A percentile compares a stretch with the other conserved stretches of the same genome.
These are phyloP conservation scores for Kwoniella sp. DNA, from an alignment of 768 basidiomycete genomes.

Conservation along the genomic window DNA sequence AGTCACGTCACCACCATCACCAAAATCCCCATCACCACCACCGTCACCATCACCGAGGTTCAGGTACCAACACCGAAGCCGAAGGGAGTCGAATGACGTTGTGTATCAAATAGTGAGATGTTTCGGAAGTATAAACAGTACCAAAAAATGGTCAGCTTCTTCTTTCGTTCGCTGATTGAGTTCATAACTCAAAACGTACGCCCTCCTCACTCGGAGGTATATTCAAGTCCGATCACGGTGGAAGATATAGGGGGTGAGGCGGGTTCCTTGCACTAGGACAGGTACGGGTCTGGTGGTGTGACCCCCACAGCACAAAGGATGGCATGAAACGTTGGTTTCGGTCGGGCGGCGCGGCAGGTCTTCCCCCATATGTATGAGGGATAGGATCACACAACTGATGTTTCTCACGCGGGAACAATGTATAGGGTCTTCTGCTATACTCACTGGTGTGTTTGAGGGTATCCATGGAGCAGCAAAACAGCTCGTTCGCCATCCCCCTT, in stretches of 20 bases:
- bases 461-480: conserved; percentile 43
- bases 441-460: conserved; percentile 42
- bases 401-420: neutral
- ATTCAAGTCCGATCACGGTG: conserved; percentile 1
- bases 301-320: too few species aligned
- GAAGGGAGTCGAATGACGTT: neutral
- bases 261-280: neutral
- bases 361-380: too few species aligned
- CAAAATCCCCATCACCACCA: too few species aligned
- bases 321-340: neutral
- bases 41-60: neutral
- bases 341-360: too few species aligned
- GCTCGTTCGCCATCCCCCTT: conserved; percentile 25
- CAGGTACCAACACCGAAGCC: neutral
- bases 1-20: neutral
- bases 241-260: neutral
- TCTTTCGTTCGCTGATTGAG: too few species aligned
- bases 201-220: too few species aligned
- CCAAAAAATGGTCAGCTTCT: too few species aligned
- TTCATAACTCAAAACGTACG: conserved; percentile 1
- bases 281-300: too few species aligned
- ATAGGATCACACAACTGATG: neutral
- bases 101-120: neutral
- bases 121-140: neutral
- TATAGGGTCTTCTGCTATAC: too few species aligned